These are phyloP conservation scores for Chaetomium sp. DNA, from an alignment of 2,329 filamentous ascomycete species.

Conservation along the genomic window DNA sequence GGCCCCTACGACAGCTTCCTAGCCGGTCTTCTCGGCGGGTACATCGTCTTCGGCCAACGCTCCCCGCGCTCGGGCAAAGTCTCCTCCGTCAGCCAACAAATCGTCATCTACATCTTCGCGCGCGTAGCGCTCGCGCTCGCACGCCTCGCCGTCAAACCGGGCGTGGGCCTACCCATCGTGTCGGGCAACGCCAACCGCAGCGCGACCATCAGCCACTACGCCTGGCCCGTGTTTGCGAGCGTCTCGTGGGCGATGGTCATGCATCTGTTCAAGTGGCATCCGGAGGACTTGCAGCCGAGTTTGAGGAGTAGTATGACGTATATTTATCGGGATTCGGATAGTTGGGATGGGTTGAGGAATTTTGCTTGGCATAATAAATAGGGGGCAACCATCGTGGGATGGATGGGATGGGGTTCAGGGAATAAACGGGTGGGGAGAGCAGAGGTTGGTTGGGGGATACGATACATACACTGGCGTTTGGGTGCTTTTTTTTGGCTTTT, in stretches of 20 bases:
- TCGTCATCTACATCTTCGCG: slow-evolving; percentile 96
- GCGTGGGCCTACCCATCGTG: slow-evolving; percentile 43
- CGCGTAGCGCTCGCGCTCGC: slow-evolving; percentile 80
- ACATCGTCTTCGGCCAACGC: slow-evolving; percentile 76
- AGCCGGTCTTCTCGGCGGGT: slow-evolving; percentile 82
- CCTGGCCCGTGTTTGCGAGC: slow-evolving; percentile 89
- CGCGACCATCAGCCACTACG: slow-evolving; percentile 56
- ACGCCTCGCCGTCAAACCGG: slow-evolving; percentile 69
- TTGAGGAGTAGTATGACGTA: slow-evolving; percentile 95
- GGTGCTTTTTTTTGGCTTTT: neutral
- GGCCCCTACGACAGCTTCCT: slow-evolving; percentile 78
- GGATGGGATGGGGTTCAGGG: neutral
- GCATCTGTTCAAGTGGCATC: slow-evolving; percentile 90
- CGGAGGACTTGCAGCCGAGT: slow-evolving; percentile 84
- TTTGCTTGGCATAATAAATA: slow-evolving; percentile 79
- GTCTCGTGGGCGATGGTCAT: slow-evolving; percentile 90
- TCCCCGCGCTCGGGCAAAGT: slow-evolving; percentile 59
- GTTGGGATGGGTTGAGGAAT: slow-evolving; percentile 81
- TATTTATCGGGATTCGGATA: slow-evolving; percentile 84
- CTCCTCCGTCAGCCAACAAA: slow-evolving; percentile 86
- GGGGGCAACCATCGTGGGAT: neutral
- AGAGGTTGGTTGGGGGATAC: neutral
- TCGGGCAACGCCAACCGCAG: slow-evolving; percentile 40
- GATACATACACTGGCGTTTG: slow-evolving; percentile 1
- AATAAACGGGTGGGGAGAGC: too few relatives aligned